Conservation (phyloP, 2,329 filamentous ascomycete species). For the Penicillium glabrum region DNA sequence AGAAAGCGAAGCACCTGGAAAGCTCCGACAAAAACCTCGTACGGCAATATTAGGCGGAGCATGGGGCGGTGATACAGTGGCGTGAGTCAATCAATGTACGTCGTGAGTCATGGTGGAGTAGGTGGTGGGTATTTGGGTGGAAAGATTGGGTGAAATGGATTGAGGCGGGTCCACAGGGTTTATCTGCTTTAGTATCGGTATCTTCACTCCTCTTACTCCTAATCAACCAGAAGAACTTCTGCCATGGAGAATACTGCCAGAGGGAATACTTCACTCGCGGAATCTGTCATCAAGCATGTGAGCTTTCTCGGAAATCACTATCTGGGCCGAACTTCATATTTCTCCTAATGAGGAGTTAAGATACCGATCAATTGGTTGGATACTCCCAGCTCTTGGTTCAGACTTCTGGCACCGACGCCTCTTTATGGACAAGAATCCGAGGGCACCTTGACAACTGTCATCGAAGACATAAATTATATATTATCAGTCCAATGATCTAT, state of each 20-base stretch:
- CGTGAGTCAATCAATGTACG: slow-evolving; percentile 9
- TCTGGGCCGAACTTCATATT: neutral
- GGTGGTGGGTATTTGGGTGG: neutral
- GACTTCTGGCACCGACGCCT: neutral
- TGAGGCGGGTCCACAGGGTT: no score
- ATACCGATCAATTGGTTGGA: neutral
- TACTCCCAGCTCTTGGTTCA: neutral
- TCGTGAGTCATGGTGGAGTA: slow-evolving; percentile 8
- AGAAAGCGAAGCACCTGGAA: slow-evolving; percentile 11
- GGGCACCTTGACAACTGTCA: neutral
- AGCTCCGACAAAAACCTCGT: slow-evolving; percentile 17
- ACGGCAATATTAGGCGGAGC: slow-evolving; percentile 21
- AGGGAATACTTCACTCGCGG: no score
- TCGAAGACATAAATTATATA: no score
- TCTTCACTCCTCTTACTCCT: no score
- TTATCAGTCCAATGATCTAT: no score
- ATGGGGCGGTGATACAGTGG: slow-evolving; percentile 9
- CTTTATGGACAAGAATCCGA: neutral
- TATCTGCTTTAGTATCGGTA: no score
- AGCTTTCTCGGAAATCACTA: neutral
- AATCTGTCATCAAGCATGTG: no score
- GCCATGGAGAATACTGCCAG: no score
- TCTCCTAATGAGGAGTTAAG: neutral
- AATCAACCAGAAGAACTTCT: no score
- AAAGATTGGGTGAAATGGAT: no score